Base-by-base conservation (phyloP, 2,329 filamentous ascomycete species). In the Coniella lustricola region DNA sequence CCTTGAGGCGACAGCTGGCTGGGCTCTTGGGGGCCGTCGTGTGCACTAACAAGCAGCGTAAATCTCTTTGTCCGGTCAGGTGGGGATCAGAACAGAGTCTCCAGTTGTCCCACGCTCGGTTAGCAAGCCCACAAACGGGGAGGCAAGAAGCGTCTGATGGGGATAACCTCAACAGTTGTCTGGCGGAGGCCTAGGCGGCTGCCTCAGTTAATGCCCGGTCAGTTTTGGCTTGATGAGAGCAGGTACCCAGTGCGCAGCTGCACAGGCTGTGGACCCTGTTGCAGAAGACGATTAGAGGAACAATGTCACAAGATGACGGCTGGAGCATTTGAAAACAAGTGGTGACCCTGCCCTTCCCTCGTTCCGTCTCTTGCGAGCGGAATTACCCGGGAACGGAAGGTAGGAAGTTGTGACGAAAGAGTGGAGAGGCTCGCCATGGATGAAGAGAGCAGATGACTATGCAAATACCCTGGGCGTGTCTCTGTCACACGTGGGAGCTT, bases 241-340 rank as follows among this genome's bases (percentile, higher is more conserved):
- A 29, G 10, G 5, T 29, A 29, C 25, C 25, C 25, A 29, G 25
- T 29, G 10, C 25, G 21, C 31, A 9, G 40, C 17, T 31, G 22
- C 20, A 31, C 20, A 50, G 35, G 34, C 40, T 47, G 50, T 47
- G 43, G 36, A 41, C 36, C 35, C 50, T 50, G 29, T 34, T 31
- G 17, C 32, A 22, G 48, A 25, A 50, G 32, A 36, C 21, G 29
- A 25, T 52, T 35, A 52, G 50, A 52, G n/a, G 22, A 18, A 37
- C n/a, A 32, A n/a, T n/a, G 34, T 44, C 39, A 21, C 1, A n/a
- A 20, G 14, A 25, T 44, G 39, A 7, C n/a, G 40, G 18, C 18
- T 21, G 20, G 34, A 25, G 14, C 38, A 50, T 36, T 33, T 25
- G 17, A 25, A 35, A 20, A 35, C 16, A 13, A 29, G 20, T 20